Conservation (phyloP, 1,284 basidiomycete species). For the Apiotrichum siamense region DNA sequence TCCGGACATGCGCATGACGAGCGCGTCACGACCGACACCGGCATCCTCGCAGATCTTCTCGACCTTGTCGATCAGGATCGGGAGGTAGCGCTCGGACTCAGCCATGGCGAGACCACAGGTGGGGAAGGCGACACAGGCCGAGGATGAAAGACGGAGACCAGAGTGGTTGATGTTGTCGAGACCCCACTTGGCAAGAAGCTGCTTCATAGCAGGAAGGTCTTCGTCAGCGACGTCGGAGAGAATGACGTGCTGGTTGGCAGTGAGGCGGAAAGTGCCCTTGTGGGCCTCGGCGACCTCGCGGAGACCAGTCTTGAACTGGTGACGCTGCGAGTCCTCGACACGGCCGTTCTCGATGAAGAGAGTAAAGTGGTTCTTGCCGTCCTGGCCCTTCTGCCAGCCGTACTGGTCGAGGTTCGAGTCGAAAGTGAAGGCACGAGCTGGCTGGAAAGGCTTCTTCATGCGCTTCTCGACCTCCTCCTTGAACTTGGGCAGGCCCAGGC, state of each 20-base stretch:
- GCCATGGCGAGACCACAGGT: constrained; percentile 96
- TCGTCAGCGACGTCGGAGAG: constrained; percentile 74
- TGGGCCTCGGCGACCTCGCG: constrained; percentile 88
- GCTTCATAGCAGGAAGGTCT: constrained; percentile 71
- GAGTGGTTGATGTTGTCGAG: constrained; percentile 81
- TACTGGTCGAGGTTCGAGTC: constrained; percentile 88
- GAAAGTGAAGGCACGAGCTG: constrained; percentile 73
- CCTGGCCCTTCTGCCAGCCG: constrained; percentile 83
- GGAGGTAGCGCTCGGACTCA: constrained; percentile 93
- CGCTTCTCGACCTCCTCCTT: constrained; percentile 84
- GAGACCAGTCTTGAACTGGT: constrained; percentile 88
- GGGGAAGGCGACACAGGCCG: constrained; percentile 96
- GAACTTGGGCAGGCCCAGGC: constrained; percentile 81
- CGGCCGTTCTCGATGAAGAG: constrained; percentile 97
- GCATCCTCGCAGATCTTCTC: constrained; percentile 91
- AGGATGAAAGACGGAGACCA: constrained; percentile 75
- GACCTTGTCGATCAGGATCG: constrained; percentile 87
- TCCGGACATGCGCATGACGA: constrained; percentile 97
- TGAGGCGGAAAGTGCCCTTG: constrained; percentile 88
- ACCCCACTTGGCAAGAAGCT: constrained; percentile 75
- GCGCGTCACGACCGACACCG: constrained; percentile 85
- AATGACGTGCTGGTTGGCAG: constrained; percentile 91
- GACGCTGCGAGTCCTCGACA: constrained; percentile 83
- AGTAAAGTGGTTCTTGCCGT: constrained; percentile 87
- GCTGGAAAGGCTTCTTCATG: constrained; percentile 71